These are phyloP conservation scores for Rhododendron simsii DNA, from an alignment of 148 eudicot genomes.

Conservation along the genomic window DNA sequence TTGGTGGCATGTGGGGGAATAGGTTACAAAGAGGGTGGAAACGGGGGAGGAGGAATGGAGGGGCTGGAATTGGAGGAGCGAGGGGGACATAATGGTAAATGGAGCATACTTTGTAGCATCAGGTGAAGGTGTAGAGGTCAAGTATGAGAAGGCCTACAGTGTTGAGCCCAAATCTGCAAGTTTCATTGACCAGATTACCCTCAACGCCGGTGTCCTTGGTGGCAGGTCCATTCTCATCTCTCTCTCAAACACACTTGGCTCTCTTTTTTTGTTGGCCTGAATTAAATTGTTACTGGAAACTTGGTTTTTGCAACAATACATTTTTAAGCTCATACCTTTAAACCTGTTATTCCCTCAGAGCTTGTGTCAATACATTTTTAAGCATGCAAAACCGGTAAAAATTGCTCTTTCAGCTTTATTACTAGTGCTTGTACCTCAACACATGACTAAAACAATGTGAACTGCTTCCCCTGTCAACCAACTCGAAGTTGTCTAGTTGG, in stretches of 20 bases:
- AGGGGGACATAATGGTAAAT: conserved; percentile 84
- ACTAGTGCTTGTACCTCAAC: not conserved
- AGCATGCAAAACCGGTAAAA: not conserved
- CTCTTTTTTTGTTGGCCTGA: not conserved
- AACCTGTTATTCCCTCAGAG: not conserved
- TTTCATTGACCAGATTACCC: conserved; percentile 64
- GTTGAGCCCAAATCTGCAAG: conserved; percentile 77
- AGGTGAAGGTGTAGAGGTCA: conserved; percentile 65
- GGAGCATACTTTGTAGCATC: conserved; percentile 93
- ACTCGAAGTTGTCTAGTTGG: not conserved
- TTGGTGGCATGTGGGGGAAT: not conserved
- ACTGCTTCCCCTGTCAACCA: not conserved
- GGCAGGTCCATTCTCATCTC: conserved; percentile 45
- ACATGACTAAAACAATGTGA: not conserved
- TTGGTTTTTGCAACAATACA: not conserved
- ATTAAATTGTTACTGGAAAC: not conserved
- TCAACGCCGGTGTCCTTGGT: conserved; percentile 75
- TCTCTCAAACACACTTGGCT: not conserved
- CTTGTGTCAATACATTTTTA: not conserved
- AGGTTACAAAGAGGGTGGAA: conserved; percentile 89
- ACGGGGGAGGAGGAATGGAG: conserved; percentile 60
- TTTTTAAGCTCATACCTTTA: not conserved
- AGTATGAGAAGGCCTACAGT: conserved; percentile 90
- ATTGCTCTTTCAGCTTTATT: not conserved
- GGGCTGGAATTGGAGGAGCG: conserved; percentile 98